Base-by-base conservation (phyloP, 1,139 yeast genomes). In the Blastobotrys buckinghamii region DNA sequence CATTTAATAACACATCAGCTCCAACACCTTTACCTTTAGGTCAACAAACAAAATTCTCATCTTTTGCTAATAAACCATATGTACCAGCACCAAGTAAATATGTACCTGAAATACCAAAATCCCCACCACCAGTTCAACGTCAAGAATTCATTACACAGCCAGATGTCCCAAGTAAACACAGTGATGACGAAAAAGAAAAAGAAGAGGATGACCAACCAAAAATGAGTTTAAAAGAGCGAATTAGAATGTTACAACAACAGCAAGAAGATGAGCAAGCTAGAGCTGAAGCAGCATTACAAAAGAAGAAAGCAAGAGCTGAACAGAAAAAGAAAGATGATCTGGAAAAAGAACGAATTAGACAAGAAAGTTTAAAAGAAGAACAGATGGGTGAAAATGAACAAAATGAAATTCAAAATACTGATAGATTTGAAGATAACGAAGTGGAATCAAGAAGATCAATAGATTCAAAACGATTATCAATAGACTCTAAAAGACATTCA, bases 201-300 rank as follows among this genome's bases (percentile, higher is more conserved):
- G 68, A 67, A 16, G 76, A 73, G 51, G 81, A 77, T 50, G 74
- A 71, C 6, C 79, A 72, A 26, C 96, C 96, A 12, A 82, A 84
- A 57, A 69, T 89, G 70, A 83, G 95, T 50, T 73, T 92, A 61
- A 85, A 85, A 62, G 97, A 92, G 57, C 77, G 97, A 55, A 88
- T 92, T 62, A 87, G 87, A 10, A 63, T 87, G 61, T 72, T 92
- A 48, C 96, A 90, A 63, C 79, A 87, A 61, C 82, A 82, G 51
- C 96, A 87, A 64, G 78, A 78, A 50, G 88, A 85, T 59, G 95
- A 87, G 60, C 87, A 84, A 6, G 90, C 84, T 57, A 76, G 85
- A 45, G 81, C 79, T 51, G 86, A 77, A 26, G 86, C 84, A 1
- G 77, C 82, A 7, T 76, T 76, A 54, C 76, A 78, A 57, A 76